A percentile compares a stretch with the other conserved stretches of the same genome.
Conservation (phyloP, 2,329 filamentous ascomycete species). For the Ceratocystis ficicola region DNA sequence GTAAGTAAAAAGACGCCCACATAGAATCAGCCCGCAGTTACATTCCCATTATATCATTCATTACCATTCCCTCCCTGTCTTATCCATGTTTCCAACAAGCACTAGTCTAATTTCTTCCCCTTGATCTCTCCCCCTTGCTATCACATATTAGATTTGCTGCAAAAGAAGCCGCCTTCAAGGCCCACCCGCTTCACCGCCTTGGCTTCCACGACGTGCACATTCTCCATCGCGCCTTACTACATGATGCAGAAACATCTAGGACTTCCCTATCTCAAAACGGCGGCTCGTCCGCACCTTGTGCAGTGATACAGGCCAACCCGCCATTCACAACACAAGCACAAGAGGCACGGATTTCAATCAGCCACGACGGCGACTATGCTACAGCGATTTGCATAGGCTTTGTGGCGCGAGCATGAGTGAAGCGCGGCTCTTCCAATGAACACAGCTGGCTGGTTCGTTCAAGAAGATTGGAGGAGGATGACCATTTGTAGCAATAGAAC, state of each 20-base stretch:
- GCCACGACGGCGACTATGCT: conserved; percentile 76
- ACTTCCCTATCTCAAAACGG: conserved; percentile 8
- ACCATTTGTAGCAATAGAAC: neutral
- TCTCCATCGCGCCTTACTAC: conserved; percentile 14
- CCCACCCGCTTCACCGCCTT: conserved; percentile 47
- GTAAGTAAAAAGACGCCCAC: conserved; percentile 24
- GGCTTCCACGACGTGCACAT: conserved; percentile 51
- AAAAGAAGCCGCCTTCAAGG: conserved; percentile 66
- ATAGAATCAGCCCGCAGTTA: neutral
- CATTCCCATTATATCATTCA: neutral
- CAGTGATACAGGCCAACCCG: conserved; percentile 7
- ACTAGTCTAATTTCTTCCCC: neutral
- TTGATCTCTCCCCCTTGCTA: too few species aligned
- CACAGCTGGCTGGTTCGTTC: too few species aligned
- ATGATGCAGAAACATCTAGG: neutral
- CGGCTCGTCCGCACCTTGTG: neutral
- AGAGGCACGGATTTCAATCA: conserved; percentile 64
- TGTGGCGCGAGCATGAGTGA: neutral
- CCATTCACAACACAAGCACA: conserved; percentile 28
- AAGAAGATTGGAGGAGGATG: neutral
- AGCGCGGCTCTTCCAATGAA: neutral
- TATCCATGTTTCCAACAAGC: neutral
- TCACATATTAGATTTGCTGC: conserved; percentile 46
- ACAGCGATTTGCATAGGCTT: conserved; percentile 52
- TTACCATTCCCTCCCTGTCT: neutral